Base-by-base conservation (phyloP, 148 eudicot species). In the Persicaria maculosa region DNA sequence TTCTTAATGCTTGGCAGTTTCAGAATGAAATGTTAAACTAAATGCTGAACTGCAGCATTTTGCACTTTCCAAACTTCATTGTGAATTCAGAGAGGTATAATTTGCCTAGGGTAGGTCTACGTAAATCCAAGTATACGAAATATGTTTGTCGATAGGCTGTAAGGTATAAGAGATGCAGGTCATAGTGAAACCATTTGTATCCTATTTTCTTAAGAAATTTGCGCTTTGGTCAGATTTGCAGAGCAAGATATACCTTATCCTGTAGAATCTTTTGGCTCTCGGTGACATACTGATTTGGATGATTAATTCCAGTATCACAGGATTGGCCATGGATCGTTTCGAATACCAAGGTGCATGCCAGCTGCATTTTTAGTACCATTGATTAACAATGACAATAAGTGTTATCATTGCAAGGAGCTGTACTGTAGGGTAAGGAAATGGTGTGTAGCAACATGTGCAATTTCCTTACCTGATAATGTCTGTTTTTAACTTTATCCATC, bases 241-340 rank as follows among this genome's bases (percentile, higher is more conserved):
- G 47, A 72, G 17, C 62, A 31, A 54, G 10, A 43, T 50, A 55
- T 85, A 88, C 93, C 91, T 79, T 84, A 11, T 80, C 15, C 79
- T 89, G 81, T 72, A 87, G 71, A 75, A 89, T 78, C 75, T 82
- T 94, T 80, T 87, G 88, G 85, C 97, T 91, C 70, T 90, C 97
- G 81, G 74, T 86, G 79, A 90, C 91, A 78, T 90, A 94, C 76
- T 90, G 97, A 75, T 94, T 91, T 74, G 96, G 98, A 86, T 94
- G 97, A 78, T 94, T 94, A 44, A 94, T 90, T 71, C 96, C 98
- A 80, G 91, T 74, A 85, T 94, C 97, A 83, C 90, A 91, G 53
- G 96, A 76, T 36, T 87, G 62, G 46, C 84, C 83, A 72, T 91
- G 92, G 79, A 94, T 81, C 78, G 93, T 93, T 87, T 94, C 97